Evolutionary conservation across 345 rosid genomes (phyloP), one percentile per base, ranked within the genome.

Genomic region (Brassica incana): DNA sequence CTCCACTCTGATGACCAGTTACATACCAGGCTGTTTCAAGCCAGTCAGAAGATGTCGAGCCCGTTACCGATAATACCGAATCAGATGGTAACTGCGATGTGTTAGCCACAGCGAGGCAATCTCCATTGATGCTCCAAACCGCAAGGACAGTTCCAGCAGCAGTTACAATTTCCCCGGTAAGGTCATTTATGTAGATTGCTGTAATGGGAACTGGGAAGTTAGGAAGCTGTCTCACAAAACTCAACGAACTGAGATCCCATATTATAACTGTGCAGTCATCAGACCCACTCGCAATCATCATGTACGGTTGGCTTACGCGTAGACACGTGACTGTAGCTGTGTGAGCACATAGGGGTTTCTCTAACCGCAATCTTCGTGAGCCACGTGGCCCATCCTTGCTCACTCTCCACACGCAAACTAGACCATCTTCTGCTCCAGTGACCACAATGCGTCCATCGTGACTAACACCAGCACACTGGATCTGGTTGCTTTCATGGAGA

Each of bases 1-100:
- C 93, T 20, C 99, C 99, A 82, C 98, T 95, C 83, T 93, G 99
- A 83, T 95, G 99, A 68, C 99, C 99, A 7, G 99, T 95, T 80
- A 86, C 95, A 63, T 90, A 93, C 98, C 98, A 95, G 79, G 86
- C 88, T 62, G 91, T 90, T 81, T 93, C 98, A 80, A 81, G 84
- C 98, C 99, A 95, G 84, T 95, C 99, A 0, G 98, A 93, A 80
- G 78, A 88, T 32, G 90, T 87, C 69, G 97, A 86, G 30, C 97
- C 91, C 5, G 97, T 93, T 74, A 93, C 94, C 0, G 95, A 95
- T 69, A 91, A 87, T 73, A 95, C 91, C 30, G 87, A 91, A 86
- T 95, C 99, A 38, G 98, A 95, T n/a, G 99, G 99, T 79, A 95
- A 75, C 81, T 95, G 99, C 32, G 98, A 93, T 50, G 98, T 88